Conservation (phyloP, 1,284 basidiomycete genomes). For the Ustilago crameri region DNA sequence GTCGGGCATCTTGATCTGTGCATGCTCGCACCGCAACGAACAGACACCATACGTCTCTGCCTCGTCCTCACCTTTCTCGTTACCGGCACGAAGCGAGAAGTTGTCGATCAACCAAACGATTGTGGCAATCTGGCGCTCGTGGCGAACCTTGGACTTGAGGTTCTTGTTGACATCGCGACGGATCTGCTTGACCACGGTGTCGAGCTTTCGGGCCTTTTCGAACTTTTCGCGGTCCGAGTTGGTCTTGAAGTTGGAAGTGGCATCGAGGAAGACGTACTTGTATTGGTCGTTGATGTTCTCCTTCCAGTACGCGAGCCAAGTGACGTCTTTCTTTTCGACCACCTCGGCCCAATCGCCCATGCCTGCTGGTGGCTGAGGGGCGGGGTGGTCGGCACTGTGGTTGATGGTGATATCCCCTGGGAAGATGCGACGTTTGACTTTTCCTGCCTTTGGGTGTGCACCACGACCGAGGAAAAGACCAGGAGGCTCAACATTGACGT, state of each 20-base stretch:
- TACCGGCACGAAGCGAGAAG: conserved; percentile 67
- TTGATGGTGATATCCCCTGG: conserved; percentile 68
- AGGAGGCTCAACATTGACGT: conserved; percentile 97
- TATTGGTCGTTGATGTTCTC: conserved; percentile 66
- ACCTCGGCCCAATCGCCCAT: conserved; percentile 65
- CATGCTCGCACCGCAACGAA: conserved; percentile 66
- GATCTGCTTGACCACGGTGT: conserved; percentile 61
- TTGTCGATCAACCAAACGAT: conserved; percentile 68
- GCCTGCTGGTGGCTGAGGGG: conserved; percentile 62
- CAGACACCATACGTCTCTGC: conserved; percentile 68
- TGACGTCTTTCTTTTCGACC: conserved; percentile 64
- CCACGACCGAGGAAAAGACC: conserved; percentile 97
- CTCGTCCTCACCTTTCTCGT: conserved; percentile 68
- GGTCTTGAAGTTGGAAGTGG: conserved; percentile 66
- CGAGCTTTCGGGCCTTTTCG: conserved; percentile 66
- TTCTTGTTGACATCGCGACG: conserved; percentile 60
- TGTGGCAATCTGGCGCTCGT: conserved; percentile 66
- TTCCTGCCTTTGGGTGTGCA: conserved; percentile 97
- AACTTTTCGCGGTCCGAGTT: conserved; percentile 67
- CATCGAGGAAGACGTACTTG: conserved; percentile 68
- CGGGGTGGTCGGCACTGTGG: conserved; percentile 62
- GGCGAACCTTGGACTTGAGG: conserved; percentile 60
- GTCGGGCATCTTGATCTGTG: conserved; percentile 58
- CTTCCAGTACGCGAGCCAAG: conserved; percentile 67
- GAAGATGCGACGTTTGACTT: conserved; percentile 79